These are phyloP conservation scores for Citrus australasica DNA, from an alignment of 345 rosid species.

Conservation along the genomic window DNA sequence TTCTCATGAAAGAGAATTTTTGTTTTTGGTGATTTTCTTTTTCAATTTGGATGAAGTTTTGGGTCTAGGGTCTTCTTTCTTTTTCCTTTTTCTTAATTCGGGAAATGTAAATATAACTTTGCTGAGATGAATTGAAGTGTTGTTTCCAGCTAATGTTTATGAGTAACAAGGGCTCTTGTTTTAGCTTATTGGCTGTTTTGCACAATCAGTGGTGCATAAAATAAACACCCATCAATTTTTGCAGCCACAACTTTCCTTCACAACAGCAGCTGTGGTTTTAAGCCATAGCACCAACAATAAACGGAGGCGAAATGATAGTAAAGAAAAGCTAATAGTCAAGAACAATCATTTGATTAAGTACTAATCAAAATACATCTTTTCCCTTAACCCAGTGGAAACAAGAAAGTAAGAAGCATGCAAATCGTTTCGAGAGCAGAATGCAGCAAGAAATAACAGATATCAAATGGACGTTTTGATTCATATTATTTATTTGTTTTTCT, in stretches of 20 bases:
- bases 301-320: not conserved
- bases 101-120: slow-evolving; percentile 40
- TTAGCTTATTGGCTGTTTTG: not conserved
- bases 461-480: no score
- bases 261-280: no score
- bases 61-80: slow-evolving; percentile 12
- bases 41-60: not conserved
- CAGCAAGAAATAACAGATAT: not conserved
- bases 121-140: slow-evolving; percentile 20
- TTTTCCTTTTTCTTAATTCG: slow-evolving; percentile 13
- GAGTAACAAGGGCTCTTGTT: not conserved
- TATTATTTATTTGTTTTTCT: no score
- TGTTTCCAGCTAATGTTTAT: not conserved
- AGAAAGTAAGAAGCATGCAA: not conserved
- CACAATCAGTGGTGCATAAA: no score
- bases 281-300: no score
- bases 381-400: not conserved
- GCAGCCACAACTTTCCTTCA: not conserved
- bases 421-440: not conserved
- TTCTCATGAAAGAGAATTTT: not conserved
- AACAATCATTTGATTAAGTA: not conserved
- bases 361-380: not conserved
- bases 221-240: no score
- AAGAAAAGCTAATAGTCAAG: not conserved
- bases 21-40: not conserved